phyloP scores from a whole-genome alignment of 2,329 filamentous ascomycete genomes.

The Penicillium capsulatum region DNA sequence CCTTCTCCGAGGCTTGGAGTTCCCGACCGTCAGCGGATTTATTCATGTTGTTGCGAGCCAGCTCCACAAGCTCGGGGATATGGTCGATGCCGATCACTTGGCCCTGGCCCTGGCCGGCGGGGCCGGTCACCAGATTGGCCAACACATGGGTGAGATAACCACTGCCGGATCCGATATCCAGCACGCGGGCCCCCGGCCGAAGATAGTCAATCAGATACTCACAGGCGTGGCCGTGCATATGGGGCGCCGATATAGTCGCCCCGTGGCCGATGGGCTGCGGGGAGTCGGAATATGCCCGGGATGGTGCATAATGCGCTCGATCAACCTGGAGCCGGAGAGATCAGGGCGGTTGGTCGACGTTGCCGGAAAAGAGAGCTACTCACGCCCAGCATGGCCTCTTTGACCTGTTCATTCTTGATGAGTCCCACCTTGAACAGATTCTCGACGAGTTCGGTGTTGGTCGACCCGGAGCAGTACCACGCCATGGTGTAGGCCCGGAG shows the following conservation, averaged over 20 bases:
- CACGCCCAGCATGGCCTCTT: constrained; percentile 74
- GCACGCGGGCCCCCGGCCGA: constrained; percentile 52
- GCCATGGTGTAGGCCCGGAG: constrained; percentile 60
- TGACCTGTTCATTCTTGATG: constrained; percentile 68
- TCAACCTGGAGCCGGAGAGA: constrained; percentile 61
- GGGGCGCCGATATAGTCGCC: constrained; percentile 68
- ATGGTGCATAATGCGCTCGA: constrained; percentile 74
- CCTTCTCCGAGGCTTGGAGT: constrained; percentile 61
- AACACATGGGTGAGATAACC: constrained; percentile 87
- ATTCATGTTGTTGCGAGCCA: constrained; percentile 62
- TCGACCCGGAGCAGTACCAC: constrained; percentile 75
- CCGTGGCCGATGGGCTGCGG: constrained; percentile 64
- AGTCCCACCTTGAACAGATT: constrained; percentile 70
- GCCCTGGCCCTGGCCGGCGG: constrained; percentile 34
- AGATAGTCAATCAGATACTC: constrained; percentile 60
- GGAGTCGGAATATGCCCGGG: constrained; percentile 66
- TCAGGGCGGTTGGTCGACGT: not conserved
- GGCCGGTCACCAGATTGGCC: constrained; percentile 62
- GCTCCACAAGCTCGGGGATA: constrained; percentile 59
- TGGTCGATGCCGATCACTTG: constrained; percentile 71
- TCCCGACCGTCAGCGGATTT: constrained; percentile 57
- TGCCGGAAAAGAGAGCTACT: constrained; percentile 9
- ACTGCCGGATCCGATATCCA: constrained; percentile 72
- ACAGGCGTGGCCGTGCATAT: constrained; percentile 66
- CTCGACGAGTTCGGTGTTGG: constrained; percentile 70